Percentiles rank a stretch among this genome's conserved stretches.
phyloP scores from a whole-genome alignment of 768 basidiomycete genomes.

The Cystoderma amianthinum region DNA sequence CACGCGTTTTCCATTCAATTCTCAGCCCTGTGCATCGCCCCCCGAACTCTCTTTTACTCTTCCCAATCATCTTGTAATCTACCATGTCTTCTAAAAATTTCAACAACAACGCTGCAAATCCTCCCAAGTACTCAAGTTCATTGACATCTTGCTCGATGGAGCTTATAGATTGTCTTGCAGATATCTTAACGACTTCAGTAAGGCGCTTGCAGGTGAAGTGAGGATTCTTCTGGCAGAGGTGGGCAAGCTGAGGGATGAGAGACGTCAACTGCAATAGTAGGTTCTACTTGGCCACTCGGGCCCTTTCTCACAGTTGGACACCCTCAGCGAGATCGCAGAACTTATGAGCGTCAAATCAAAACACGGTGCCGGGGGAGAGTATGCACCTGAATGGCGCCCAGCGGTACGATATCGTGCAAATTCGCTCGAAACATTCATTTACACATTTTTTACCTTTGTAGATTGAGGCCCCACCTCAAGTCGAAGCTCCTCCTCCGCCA shows the following conservation, averaged over 20 bases:
- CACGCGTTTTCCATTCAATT: constrained; percentile 11
- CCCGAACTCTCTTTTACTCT: not conserved
- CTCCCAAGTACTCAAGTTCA: not conserved
- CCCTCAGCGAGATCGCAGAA: constrained; percentile 71
- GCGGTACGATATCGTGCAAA: constrained; percentile 26
- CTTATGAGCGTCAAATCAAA: constrained; percentile 80
- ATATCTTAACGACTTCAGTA: constrained; percentile 81
- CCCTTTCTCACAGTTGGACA: too few relatives aligned
- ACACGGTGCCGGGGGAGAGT: constrained; percentile 75
- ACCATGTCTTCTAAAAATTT: constrained; percentile 3
- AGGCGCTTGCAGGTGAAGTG: constrained; percentile 74
- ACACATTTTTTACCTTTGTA: constrained; percentile 6
- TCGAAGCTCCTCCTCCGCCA: constrained; percentile 31
- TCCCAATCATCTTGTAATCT: constrained; percentile 9
- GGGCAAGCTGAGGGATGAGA: constrained; percentile 72
- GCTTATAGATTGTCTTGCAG: constrained; percentile 12
- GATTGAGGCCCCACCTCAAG: constrained; percentile 28
- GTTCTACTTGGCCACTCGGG: too few relatives aligned
- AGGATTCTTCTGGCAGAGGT: constrained; percentile 74
- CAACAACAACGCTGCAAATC: not conserved
- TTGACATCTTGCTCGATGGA: not conserved
- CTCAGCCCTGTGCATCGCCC: constrained; percentile 10
- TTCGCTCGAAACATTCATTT: constrained; percentile 5
- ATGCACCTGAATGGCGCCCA: constrained; percentile 67
- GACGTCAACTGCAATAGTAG: constrained; percentile 69